A percentile compares a stretch with the other conserved stretches of the same genome.
phyloP scores from a whole-genome alignment of 441 rosid species.

The Populus hybrid region DNA sequence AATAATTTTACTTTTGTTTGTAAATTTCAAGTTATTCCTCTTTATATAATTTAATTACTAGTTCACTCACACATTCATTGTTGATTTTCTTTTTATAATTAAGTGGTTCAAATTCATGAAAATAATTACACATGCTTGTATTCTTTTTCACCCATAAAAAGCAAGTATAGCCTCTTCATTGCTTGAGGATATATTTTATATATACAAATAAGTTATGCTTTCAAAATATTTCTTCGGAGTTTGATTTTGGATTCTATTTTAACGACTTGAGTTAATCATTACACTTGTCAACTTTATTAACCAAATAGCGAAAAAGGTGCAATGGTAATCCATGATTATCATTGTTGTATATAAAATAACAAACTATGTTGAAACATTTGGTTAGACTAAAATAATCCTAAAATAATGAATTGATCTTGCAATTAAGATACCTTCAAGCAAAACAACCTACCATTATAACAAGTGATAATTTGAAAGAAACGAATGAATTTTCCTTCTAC shows the following conservation, averaged over 20 bases:
- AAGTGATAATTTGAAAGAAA: too few relatives aligned
- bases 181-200: background rate
- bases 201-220: background rate
- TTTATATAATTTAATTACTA: background rate
- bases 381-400: background rate
- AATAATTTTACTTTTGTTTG: too few relatives aligned
- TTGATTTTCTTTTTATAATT: too few relatives aligned
- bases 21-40: background rate
- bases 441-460: background rate
- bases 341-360: background rate
- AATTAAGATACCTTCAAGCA: background rate
- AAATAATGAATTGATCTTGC: background rate
- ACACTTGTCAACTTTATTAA: too few relatives aligned
- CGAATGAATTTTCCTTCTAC: background rate
- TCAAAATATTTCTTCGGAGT: background rate
- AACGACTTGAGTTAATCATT: background rate
- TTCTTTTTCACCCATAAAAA: background rate
- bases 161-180: background rate
- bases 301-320: too few relatives aligned
- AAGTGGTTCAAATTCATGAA: background rate
- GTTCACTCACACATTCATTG: background rate
- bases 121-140: background rate
- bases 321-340: too few relatives aligned
- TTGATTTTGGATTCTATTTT: too few relatives aligned
- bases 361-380: background rate